Conservation (phyloP, 371 early-diverging fungal genomes). For the Mortierella sp. region DNA sequence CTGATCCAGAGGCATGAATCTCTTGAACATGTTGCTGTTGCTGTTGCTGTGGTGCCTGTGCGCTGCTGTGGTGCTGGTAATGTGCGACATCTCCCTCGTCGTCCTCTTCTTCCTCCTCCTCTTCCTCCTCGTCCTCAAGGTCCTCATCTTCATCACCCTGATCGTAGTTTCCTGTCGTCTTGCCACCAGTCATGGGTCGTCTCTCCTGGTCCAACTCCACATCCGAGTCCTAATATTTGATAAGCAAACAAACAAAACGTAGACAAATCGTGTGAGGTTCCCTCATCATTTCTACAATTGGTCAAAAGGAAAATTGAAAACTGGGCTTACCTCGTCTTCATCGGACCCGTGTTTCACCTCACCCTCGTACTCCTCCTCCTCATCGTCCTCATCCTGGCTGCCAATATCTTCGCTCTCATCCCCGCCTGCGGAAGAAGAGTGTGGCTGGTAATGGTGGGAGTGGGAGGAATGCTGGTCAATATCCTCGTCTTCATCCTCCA, state of each 20-base stretch:
- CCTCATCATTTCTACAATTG: not conserved
- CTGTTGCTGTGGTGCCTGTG: not conserved
- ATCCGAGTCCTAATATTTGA: conserved; percentile 34
- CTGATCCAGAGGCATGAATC: conserved; percentile 27
- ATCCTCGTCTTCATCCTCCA: conserved; percentile 14
- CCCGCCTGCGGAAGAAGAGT: not conserved
- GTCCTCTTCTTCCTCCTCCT: conserved; percentile 27
- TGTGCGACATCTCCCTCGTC: conserved; percentile 23
- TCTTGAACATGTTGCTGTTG: conserved; percentile 12
- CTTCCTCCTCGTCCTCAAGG: conserved; percentile 31
- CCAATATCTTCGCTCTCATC: conserved; percentile 40
- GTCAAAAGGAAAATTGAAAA: not conserved
- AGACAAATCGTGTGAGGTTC: not conserved
- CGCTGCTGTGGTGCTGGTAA: conserved; percentile 8
- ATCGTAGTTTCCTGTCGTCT: conserved; percentile 27
- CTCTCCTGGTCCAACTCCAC: conserved; percentile 33
- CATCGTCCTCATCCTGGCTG: conserved; percentile 37
- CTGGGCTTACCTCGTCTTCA: conserved; percentile 25
- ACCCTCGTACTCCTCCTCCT: conserved; percentile 34
- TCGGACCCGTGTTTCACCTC: conserved; percentile 28
- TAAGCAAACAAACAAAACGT: not conserved
- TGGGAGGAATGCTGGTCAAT: not conserved
- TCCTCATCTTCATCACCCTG: conserved; percentile 40
- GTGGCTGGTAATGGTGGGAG: not conserved
- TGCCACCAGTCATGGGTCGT: conserved; percentile 30